Evolutionary conservation across 1,139 yeast species (phyloP).

Genomic region (Debaryomycetaceae sp.): DNA sequence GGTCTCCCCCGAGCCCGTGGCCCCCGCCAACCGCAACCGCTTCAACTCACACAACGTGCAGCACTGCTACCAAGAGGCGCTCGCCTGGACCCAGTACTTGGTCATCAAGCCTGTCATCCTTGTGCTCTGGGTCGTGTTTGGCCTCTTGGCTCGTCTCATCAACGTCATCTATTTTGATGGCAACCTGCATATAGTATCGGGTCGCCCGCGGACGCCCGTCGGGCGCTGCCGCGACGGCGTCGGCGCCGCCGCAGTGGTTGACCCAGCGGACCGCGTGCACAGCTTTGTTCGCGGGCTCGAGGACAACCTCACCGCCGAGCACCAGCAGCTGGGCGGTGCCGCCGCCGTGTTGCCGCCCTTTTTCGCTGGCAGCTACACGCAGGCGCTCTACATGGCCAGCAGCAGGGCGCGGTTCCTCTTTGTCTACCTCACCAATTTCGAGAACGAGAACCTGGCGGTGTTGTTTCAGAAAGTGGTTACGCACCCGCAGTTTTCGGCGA

Average conservation of each 20-base stretch:
- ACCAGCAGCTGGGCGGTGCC: slow-evolving; percentile 3
- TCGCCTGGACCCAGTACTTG: slow-evolving; percentile 17
- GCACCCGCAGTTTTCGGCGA: slow-evolving; percentile 45
- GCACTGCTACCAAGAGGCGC: neutral
- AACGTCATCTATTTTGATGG: slow-evolving; percentile 28
- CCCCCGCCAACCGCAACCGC: slow-evolving; percentile 3
- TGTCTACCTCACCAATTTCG: slow-evolving; percentile 69
- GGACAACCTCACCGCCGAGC: slow-evolving; percentile 25
- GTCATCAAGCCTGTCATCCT: slow-evolving; percentile 28
- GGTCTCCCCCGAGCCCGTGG: neutral
- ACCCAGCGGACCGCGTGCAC: slow-evolving; percentile 33
- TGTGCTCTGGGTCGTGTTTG: slow-evolving; percentile 19
- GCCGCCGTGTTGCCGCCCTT: slow-evolving; percentile 40
- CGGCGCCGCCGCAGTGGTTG: slow-evolving; percentile 12
- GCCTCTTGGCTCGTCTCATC: slow-evolving; percentile 22
- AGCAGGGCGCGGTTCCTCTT: slow-evolving; percentile 65
- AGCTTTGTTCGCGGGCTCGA: slow-evolving; percentile 33
- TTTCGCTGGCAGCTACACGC: slow-evolving; percentile 71
- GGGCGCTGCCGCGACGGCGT: slow-evolving; percentile 1
- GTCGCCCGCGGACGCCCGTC: slow-evolving; percentile 3
- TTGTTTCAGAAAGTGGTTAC: slow-evolving; percentile 58
- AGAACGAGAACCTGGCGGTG: slow-evolving; percentile 56
- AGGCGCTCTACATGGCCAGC: slow-evolving; percentile 67
- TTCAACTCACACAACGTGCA: slow-evolving; percentile 5
- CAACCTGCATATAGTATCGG: neutral